Evolutionary conservation across 2,329 filamentous ascomycete species (phyloP).

Genomic region (Nigrograna mackinnonii): DNA sequence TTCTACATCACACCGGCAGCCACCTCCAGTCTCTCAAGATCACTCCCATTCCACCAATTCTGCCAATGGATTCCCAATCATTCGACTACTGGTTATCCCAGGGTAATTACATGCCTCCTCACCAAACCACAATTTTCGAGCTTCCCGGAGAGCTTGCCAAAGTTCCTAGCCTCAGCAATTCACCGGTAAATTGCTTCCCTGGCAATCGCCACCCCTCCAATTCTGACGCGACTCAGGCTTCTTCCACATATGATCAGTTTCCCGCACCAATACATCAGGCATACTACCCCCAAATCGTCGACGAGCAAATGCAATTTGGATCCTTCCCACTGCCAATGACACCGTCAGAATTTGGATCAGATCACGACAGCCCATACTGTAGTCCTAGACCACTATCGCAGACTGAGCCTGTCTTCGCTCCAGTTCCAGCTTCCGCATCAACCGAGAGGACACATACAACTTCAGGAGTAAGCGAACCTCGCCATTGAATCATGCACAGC

Average conservation of each 20-base stretch:
- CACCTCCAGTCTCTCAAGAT: neutral
- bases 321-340: slow-evolving; percentile 42
- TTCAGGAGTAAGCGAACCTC: slow-evolving; percentile 35
- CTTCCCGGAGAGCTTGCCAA: slow-evolving; percentile 37
- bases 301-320: slow-evolving; percentile 34
- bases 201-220: neutral
- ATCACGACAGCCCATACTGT: slow-evolving; percentile 43
- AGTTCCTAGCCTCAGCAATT: slow-evolving; percentile 42
- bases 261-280: slow-evolving; percentile 32
- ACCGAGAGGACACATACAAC: slow-evolving; percentile 41
- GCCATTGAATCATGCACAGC: neutral
- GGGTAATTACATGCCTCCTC: slow-evolving; percentile 33
- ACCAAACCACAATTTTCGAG: slow-evolving; percentile 37
- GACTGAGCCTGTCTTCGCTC: slow-evolving; percentile 24
- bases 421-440: slow-evolving; percentile 18
- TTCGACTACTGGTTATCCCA: slow-evolving; percentile 43
- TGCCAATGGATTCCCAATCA: slow-evolving; percentile 17
- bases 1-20: neutral
- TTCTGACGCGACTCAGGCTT: slow-evolving; percentile 22
- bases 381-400: slow-evolving; percentile 35
- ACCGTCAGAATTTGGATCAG: slow-evolving; percentile 43
- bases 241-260: slow-evolving; percentile 41
- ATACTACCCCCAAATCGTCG: slow-evolving; percentile 37
- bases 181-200: slow-evolving; percentile 35
- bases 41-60: neutral